These are phyloP conservation scores for Aureobasidium sp. DNA, from an alignment of 2,329 filamentous ascomycete species.

Conservation along the genomic window DNA sequence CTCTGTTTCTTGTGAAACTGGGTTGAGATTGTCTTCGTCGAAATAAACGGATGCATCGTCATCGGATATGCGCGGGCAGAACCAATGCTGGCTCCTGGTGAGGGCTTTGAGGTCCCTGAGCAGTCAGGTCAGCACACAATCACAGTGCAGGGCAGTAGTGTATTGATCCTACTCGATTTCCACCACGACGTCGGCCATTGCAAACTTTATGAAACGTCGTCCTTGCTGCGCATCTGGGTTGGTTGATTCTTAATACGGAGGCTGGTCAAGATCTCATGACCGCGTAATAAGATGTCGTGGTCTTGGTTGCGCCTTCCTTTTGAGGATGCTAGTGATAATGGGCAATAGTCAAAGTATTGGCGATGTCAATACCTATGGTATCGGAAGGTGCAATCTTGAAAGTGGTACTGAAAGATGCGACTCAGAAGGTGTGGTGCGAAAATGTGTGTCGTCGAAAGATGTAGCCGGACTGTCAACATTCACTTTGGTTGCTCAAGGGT, in stretches of 20 bases:
- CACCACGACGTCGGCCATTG: slow-evolving; percentile 10
- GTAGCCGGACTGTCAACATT: neutral
- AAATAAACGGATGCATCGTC: slow-evolving; percentile 33
- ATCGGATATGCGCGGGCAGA: slow-evolving; percentile 39
- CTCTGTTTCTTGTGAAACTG: slow-evolving; percentile 20
- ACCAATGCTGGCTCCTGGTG: slow-evolving; percentile 38
- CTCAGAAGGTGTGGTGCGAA: neutral
- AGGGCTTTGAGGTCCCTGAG: slow-evolving; percentile 23
- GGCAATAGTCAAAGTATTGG: neutral
- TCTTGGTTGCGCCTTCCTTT: neutral
- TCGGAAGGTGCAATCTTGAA: no score
- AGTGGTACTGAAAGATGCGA: neutral
- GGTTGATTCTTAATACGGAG: neutral
- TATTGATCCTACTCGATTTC: slow-evolving; percentile 7
- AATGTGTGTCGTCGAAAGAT: neutral
- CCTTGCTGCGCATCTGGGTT: neutral
- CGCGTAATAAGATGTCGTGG: neutral
- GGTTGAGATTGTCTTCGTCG: slow-evolving; percentile 38
- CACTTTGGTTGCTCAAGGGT: neutral
- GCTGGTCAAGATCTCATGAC: slow-evolving; percentile 1
- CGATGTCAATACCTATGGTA: neutral
- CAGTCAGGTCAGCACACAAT: neutral
- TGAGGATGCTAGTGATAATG: neutral
- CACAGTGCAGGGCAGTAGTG: neutral
- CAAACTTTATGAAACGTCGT: neutral